Percentiles rank a stretch among this genome's conserved stretches.
These are phyloP conservation scores for Leccinellum rugosiceps DNA, from an alignment of 768 basidiomycete genomes.

Conservation along the genomic window DNA sequence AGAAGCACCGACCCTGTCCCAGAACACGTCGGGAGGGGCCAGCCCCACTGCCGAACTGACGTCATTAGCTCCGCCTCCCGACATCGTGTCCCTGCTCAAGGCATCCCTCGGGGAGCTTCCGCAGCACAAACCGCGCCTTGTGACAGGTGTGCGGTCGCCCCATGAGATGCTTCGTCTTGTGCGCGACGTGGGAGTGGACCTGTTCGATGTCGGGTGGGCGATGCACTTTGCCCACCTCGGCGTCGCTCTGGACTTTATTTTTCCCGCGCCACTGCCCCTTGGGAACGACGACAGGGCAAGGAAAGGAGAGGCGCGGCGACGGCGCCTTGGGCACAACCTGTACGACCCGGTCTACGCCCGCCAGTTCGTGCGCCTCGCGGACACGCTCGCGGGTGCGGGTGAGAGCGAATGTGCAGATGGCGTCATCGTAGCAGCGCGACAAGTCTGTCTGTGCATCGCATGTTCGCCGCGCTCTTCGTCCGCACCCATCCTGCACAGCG, in stretches of 20 bases:
- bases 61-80: neutral
- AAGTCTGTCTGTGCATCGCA: conserved; percentile 49
- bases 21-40: neutral
- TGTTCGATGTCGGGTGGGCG: conserved; percentile 76
- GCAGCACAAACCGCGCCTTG: conserved; percentile 56
- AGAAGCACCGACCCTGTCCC: conserved; percentile 14
- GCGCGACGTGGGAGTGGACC: conserved; percentile 61
- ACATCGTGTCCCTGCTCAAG: conserved; percentile 44
- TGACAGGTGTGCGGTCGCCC: conserved; percentile 55
- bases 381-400: conserved; percentile 27
- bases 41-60: neutral
- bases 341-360: conserved; percentile 54
- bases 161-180: conserved; percentile 75
- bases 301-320: neutral
- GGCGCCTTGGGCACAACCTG: conserved; percentile 66
- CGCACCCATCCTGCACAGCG: conserved; percentile 43
- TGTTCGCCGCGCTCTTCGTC: conserved; percentile 48
- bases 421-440: neutral
- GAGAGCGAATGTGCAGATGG: neutral
- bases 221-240: conserved; percentile 65
- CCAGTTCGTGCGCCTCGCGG: conserved; percentile 59
- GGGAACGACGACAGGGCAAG: neutral
- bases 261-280: conserved; percentile 47
- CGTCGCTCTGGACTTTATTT: conserved; percentile 74
- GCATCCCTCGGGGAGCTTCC: conserved; percentile 60